Percentiles rank a stretch among this genome's conserved stretches.
Evolutionary conservation across 2,329 filamentous ascomycete genomes (phyloP).

Genomic region (Diaporthe helianthi): DNA sequence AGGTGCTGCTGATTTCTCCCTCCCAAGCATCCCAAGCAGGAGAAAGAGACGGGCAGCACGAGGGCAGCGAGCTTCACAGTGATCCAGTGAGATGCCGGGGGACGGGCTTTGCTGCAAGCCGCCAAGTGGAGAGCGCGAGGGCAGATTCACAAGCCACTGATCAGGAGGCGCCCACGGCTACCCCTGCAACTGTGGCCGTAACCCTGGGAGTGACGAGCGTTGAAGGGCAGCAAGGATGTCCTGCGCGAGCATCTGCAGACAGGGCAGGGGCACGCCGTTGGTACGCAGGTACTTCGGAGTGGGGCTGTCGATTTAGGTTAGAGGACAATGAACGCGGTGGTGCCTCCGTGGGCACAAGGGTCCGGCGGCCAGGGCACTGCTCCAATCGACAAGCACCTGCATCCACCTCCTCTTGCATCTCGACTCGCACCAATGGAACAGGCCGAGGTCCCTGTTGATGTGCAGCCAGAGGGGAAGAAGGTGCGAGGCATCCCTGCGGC

Average conservation of each 20-base stretch:
- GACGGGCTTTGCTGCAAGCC: slow-evolving; percentile 15
- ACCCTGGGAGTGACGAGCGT: slow-evolving; percentile 24
- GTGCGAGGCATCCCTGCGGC: slow-evolving; percentile 31
- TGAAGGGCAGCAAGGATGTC: slow-evolving; percentile 13
- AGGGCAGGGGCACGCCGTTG: slow-evolving; percentile 24
- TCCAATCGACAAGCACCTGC: slow-evolving; percentile 30
- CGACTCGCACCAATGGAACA: slow-evolving; percentile 33
- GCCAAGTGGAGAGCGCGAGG: slow-evolving; percentile 20
- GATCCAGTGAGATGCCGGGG: slow-evolving; percentile 3
- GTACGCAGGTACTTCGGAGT: slow-evolving; percentile 24
- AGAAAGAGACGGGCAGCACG: slow-evolving; percentile 9
- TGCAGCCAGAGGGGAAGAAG: slow-evolving; percentile 29
- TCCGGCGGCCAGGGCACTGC: slow-evolving; percentile 11
- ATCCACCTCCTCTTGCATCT: slow-evolving; percentile 25
- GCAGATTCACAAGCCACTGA: slow-evolving; percentile 25
- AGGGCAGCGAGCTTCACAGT: neutral
- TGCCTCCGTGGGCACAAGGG: slow-evolving; percentile 29
- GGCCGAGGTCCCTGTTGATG: slow-evolving; percentile 32
- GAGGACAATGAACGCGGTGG: slow-evolving; percentile 28
- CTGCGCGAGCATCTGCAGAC: slow-evolving; percentile 25
- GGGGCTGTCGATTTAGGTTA: slow-evolving; percentile 33
- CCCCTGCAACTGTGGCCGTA: slow-evolving; percentile 23
- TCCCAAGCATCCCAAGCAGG: neutral
- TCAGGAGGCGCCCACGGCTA: slow-evolving; percentile 18
- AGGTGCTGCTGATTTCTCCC: neutral